These are phyloP conservation scores for Pilaira anomala DNA, from an alignment of 192 early-diverging fungal species.

Conservation along the genomic window DNA sequence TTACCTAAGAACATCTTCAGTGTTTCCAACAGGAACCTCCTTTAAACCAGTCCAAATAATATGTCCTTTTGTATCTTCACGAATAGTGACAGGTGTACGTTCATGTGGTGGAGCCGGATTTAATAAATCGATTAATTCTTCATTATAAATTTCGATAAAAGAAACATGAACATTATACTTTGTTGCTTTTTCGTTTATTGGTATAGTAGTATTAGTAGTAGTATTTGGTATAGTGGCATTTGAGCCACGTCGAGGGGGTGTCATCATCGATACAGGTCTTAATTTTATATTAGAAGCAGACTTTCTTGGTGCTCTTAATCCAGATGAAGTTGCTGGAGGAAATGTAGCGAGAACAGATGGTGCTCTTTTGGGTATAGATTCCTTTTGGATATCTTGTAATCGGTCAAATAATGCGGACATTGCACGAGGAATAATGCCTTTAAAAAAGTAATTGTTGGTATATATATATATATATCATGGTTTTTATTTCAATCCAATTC, in stretches of 20 bases:
- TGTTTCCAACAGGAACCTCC: slow-evolving; percentile 65
- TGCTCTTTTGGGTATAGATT: not conserved
- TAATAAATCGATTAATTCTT: slow-evolving; percentile 93
- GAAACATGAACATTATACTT: slow-evolving; percentile 64
- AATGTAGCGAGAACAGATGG: not conserved
- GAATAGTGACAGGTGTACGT: slow-evolving; percentile 63
- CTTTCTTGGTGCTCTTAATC: slow-evolving; percentile 3
- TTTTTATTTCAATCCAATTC: not conserved
- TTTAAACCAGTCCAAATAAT: slow-evolving; percentile 81
- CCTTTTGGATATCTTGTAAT: slow-evolving; percentile 20
- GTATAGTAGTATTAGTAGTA: not conserved
- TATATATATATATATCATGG: not conserved
- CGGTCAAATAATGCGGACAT: slow-evolving; percentile 58
- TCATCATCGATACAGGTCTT: slow-evolving; percentile 14
- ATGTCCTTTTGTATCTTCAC: slow-evolving; percentile 84
- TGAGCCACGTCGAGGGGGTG: slow-evolving; percentile 6
- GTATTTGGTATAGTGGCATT: slow-evolving; percentile 1
- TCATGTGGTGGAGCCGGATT: slow-evolving; percentile 57
- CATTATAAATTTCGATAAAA: slow-evolving; percentile 96
- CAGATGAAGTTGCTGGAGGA: slow-evolving; percentile 13
- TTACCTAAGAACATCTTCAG: slow-evolving; percentile 71
- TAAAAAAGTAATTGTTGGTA: not conserved
- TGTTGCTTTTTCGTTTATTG: slow-evolving; percentile 9
- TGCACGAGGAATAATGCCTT: slow-evolving; percentile 68
- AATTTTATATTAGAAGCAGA: slow-evolving; percentile 13